These are phyloP conservation scores for Coffea humblotiana DNA, from an alignment of 305 asterid genomes.

Conservation along the genomic window DNA sequence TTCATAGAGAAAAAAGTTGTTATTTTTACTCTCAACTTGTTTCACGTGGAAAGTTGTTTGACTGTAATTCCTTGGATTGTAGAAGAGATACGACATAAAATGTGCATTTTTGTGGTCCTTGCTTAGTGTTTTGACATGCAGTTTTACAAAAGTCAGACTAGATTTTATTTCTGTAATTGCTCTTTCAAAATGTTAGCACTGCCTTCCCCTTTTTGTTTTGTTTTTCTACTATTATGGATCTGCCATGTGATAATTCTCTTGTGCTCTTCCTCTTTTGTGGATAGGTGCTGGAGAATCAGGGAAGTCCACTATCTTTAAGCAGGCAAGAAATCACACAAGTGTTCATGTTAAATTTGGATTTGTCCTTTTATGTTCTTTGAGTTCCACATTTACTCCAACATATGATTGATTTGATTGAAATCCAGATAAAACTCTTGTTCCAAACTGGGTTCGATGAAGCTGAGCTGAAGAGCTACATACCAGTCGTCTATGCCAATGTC, in stretches of 20 bases:
- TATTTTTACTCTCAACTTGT: background rate
- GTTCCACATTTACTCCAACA: background rate
- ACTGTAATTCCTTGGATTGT: background rate
- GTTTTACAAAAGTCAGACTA: background rate
- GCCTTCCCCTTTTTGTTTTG: background rate
- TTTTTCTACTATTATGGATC: background rate
- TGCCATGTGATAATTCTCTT: background rate
- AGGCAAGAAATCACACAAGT: slow-evolving; percentile 52
- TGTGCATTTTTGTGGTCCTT: slow-evolving; percentile 5
- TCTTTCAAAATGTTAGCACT: background rate
- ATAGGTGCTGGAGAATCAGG: slow-evolving; percentile 97
- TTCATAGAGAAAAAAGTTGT: background rate
- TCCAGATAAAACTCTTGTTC: slow-evolving; percentile 96
- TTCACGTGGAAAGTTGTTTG: background rate
- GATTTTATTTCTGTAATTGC: background rate
- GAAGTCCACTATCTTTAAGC: slow-evolving; percentile 98
- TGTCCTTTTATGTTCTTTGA: slow-evolving; percentile 12
- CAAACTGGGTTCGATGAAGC: slow-evolving; percentile 97
- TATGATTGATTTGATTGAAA: slow-evolving; percentile 5
- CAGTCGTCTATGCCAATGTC: slow-evolving; percentile 97
- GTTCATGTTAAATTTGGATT: background rate
- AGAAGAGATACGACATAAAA: background rate
- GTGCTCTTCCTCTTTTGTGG: slow-evolving; percentile 1
- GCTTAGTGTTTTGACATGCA: background rate
- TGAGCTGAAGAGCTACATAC: slow-evolving; percentile 85